Conservation (phyloP, 257 asterid genomes). For the Plantago elongata region DNA sequence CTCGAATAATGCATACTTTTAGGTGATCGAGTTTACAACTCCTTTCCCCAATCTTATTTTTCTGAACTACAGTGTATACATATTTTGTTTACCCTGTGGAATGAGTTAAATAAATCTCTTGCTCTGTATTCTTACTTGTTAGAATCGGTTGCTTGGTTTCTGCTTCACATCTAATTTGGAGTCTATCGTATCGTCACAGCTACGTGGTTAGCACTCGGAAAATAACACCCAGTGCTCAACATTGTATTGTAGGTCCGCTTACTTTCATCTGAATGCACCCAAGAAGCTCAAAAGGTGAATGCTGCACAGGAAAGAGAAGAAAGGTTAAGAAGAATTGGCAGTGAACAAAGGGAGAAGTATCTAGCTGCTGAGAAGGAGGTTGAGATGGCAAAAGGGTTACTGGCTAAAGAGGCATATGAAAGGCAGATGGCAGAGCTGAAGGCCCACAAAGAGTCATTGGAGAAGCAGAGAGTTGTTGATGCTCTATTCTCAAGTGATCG, state of each 20-base stretch:
- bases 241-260: slow-evolving; percentile 46
- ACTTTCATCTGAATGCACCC: slow-evolving; percentile 69
- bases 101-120: background rate
- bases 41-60: too few relatives aligned
- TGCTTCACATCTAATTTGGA: too few relatives aligned
- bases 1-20: slow-evolving; percentile 18
- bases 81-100: too few relatives aligned
- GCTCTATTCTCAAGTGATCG: slow-evolving; percentile 53
- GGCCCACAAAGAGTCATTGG: slow-evolving; percentile 46
- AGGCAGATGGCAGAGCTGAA: slow-evolving; percentile 68
- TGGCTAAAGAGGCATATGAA: slow-evolving; percentile 57
- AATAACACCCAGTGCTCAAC: background rate
- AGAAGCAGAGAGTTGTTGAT: slow-evolving; percentile 56
- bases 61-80: too few relatives aligned
- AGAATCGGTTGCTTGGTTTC: background rate
- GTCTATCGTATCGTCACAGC: background rate
- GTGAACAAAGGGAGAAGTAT: slow-evolving; percentile 57
- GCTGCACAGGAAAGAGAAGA: slow-evolving; percentile 75
- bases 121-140: background rate
- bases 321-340: slow-evolving; percentile 50
- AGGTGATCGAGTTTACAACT: too few relatives aligned
- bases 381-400: slow-evolving; percentile 52
- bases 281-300: slow-evolving; percentile 57
- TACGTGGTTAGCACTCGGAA: background rate
- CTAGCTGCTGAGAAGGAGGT: slow-evolving; percentile 72